phyloP scores from a whole-genome alignment of 176 grass and related monocot species.

The Hordeum marinum region DNA sequence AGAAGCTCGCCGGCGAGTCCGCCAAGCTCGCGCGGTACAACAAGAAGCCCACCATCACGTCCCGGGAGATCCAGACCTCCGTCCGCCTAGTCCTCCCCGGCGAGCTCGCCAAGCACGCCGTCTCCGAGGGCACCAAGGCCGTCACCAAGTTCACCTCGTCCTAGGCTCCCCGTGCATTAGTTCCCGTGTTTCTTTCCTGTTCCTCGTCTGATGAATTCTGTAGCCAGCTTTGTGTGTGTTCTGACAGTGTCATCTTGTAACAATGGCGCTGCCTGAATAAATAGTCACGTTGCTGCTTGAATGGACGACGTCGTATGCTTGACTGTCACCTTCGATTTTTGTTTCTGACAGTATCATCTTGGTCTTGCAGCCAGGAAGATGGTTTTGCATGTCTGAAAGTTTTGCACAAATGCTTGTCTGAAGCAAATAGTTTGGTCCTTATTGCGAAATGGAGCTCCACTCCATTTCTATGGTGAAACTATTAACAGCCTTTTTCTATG shows the following conservation, averaged over 20 bases:
- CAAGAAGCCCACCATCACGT: slow-evolving; percentile 66
- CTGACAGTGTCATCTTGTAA: neutral
- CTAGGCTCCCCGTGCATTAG: neutral
- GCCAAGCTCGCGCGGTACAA: slow-evolving; percentile 38
- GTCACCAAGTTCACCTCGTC: neutral
- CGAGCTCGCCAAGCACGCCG: slow-evolving; percentile 35
- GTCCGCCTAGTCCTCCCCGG: slow-evolving; percentile 64
- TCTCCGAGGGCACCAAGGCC: neutral
- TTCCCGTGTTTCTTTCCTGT: too few species aligned
- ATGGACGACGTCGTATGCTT: neutral
- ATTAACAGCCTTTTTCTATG: too few species aligned
- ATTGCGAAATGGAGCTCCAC: too few species aligned
- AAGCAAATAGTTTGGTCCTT: neutral
- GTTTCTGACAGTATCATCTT: neutral
- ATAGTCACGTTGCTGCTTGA: neutral
- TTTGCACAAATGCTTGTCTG: neutral
- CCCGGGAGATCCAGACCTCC: slow-evolving; percentile 54
- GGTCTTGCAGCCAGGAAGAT: neutral
- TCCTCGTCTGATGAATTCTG: neutral
- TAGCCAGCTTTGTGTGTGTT: neutral
- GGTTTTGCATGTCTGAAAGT: neutral
- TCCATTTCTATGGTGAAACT: too few species aligned
- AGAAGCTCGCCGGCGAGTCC: slow-evolving; percentile 58
- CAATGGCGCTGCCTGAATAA: neutral
- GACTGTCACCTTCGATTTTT: neutral